A percentile compares a stretch with the other conserved stretches of the same genome.
Evolutionary conservation across 305 asterid genomes (phyloP).

Genomic region (Fraxinus nigra): DNA sequence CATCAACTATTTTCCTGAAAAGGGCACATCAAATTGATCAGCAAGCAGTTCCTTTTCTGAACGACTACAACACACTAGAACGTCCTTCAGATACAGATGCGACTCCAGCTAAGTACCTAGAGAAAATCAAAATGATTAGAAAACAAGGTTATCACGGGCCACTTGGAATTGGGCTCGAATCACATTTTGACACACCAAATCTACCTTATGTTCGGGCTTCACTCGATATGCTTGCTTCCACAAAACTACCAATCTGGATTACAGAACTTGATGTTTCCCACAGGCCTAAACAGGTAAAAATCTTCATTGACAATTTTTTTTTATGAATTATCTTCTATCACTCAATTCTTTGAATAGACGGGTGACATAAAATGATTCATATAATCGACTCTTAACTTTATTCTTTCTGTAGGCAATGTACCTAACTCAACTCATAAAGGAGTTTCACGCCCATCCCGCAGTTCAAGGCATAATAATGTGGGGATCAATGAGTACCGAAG

Average conservation of each 20-base stretch:
- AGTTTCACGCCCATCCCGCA: slow-evolving; percentile 41
- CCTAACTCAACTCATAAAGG: slow-evolving; percentile 46
- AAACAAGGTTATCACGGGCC: slow-evolving; percentile 27
- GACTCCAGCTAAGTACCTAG: slow-evolving; percentile 27
- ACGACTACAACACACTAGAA: slow-evolving; percentile 34
- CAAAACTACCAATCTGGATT: slow-evolving; percentile 39
- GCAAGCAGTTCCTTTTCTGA: slow-evolving; percentile 26
- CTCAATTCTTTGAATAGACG: neutral
- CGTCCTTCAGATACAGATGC: slow-evolving; percentile 10
- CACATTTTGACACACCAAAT: slow-evolving; percentile 32
- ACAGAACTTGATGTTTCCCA: slow-evolving; percentile 36
- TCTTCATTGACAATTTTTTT: neutral
- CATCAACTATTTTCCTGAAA: slow-evolving; percentile 19
- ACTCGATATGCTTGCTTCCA: slow-evolving; percentile 28
- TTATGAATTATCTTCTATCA: neutral
- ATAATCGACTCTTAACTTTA: neutral
- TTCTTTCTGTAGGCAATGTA: slow-evolving; percentile 30
- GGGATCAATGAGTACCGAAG: slow-evolving; percentile 51
- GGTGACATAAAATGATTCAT: neutral
- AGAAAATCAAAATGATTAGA: slow-evolving; percentile 24
- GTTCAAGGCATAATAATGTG: slow-evolving; percentile 50
- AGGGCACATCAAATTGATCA: slow-evolving; percentile 21
- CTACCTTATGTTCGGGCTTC: slow-evolving; percentile 34
- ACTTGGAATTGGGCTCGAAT: slow-evolving; percentile 37
- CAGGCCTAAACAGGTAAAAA: slow-evolving; percentile 38